phyloP scores from a whole-genome alignment of 2,329 filamentous ascomycete species.

The Xylaria sp. region DNA sequence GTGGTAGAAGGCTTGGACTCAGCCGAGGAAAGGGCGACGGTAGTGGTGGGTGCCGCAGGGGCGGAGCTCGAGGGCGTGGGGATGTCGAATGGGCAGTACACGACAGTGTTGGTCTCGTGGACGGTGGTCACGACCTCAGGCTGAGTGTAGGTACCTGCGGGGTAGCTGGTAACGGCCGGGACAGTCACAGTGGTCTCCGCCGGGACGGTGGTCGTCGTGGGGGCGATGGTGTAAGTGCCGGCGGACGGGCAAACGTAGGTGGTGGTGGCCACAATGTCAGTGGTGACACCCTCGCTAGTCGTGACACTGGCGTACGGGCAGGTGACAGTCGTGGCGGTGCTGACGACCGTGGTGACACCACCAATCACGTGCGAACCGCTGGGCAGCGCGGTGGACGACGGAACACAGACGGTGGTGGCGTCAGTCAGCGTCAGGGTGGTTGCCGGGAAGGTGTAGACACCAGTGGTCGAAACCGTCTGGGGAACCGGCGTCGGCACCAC shows the following conservation, averaged over 20 bases:
- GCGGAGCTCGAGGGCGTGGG: conserved; percentile 26
- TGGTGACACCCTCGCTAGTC: conserved; percentile 61
- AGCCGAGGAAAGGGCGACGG: conserved; percentile 22
- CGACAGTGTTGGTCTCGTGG: conserved; percentile 67
- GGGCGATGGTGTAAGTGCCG: conserved; percentile 76
- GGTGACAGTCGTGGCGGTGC: conserved; percentile 66
- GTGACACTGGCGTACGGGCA: conserved; percentile 70
- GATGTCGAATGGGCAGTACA: conserved; percentile 67
- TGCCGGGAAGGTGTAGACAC: conserved; percentile 75
- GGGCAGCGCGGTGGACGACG: conserved; percentile 63
- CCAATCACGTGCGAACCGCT: conserved; percentile 70
- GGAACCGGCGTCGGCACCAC: conserved; percentile 56
- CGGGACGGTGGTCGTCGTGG: conserved; percentile 63
- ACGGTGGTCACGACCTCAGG: conserved; percentile 68
- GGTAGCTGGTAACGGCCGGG: conserved; percentile 66
- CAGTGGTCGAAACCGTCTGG: conserved; percentile 64
- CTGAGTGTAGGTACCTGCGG: conserved; percentile 73
- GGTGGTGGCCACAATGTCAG: conserved; percentile 69
- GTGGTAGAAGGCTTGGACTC: neutral
- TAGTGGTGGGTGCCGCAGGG: conserved; percentile 27
- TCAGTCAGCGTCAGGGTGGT: conserved; percentile 69
- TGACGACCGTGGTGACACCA: conserved; percentile 72
- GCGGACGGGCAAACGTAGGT: conserved; percentile 73
- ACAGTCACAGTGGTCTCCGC: conserved; percentile 61
- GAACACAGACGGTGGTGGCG: conserved; percentile 68